Conservation (phyloP, 2,329 filamentous ascomycete genomes). For the Claviceps digitariae region DNA sequence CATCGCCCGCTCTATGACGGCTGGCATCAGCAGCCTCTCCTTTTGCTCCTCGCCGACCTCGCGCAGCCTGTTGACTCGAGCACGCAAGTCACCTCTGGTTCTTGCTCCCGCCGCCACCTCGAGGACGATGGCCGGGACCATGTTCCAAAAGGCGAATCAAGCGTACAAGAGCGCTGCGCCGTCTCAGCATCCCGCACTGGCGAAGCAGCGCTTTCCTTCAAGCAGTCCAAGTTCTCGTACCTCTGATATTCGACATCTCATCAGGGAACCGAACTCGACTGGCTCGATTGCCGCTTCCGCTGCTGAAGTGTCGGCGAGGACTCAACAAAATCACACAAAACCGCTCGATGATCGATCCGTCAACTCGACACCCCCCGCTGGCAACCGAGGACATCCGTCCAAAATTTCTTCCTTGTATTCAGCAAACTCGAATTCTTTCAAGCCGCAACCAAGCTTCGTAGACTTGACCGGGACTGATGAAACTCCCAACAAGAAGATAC, state of each 20-base stretch:
- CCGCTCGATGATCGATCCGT: slow-evolving; percentile 17
- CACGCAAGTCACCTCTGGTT: slow-evolving; percentile 13
- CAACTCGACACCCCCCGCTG: slow-evolving; percentile 18
- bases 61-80: slow-evolving; percentile 13
- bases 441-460: slow-evolving; percentile 16
- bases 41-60: slow-evolving; percentile 24
- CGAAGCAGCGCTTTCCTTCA: slow-evolving; percentile 43
- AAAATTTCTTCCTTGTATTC: slow-evolving; percentile 22
- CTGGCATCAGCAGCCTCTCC: slow-evolving; percentile 17
- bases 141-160: slow-evolving; percentile 9
- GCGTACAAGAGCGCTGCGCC: slow-evolving; percentile 16
- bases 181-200: slow-evolving; percentile 22
- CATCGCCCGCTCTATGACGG: slow-evolving; percentile 19
- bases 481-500: slow-evolving; percentile 13
- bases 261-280: slow-evolving; percentile 30
- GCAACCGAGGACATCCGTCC: slow-evolving; percentile 2
- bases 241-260: slow-evolving; percentile 36
- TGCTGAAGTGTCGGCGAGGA: slow-evolving; percentile 25
- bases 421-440: slow-evolving; percentile 34
- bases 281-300: slow-evolving; percentile 14
- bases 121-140: slow-evolving; percentile 1
- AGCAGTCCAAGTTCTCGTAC: slow-evolving; percentile 35
- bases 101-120: slow-evolving; percentile 8
- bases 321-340: slow-evolving; percentile 13
- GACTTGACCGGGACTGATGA: slow-evolving; percentile 20